phyloP scores from a whole-genome alignment of 2,329 filamentous ascomycete species.

The Graphilbum fragrans region DNA sequence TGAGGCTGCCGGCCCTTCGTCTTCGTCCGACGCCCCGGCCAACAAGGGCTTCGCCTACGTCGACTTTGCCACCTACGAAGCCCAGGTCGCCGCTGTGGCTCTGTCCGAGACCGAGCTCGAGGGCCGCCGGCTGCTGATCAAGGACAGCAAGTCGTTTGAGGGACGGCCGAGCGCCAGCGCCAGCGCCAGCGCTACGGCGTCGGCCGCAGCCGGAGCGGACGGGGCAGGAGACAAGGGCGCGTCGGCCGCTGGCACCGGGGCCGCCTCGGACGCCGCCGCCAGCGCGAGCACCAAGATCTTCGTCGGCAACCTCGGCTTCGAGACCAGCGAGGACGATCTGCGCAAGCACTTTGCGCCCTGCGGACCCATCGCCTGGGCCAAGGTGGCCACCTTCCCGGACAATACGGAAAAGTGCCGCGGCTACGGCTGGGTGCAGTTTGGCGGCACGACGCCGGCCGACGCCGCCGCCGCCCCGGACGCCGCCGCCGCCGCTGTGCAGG shows the following conservation, averaged over 20 bases:
- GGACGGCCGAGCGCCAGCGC: slow-evolving; percentile 49
- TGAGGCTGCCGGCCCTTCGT: slow-evolving; percentile 19
- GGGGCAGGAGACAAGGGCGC: slow-evolving; percentile 10
- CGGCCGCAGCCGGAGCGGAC: slow-evolving; percentile 11
- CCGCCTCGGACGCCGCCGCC: slow-evolving; percentile 23
- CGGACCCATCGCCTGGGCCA: slow-evolving; percentile 69
- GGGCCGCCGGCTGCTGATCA: slow-evolving; percentile 79
- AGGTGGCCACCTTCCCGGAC: slow-evolving; percentile 92
- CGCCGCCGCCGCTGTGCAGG: slow-evolving; percentile 65
- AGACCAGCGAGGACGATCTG: slow-evolving; percentile 69
- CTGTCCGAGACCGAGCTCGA: slow-evolving; percentile 73
- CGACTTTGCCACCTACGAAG: slow-evolving; percentile 65
- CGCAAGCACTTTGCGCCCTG: slow-evolving; percentile 74
- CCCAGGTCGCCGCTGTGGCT: slow-evolving; percentile 65
- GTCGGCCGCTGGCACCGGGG: slow-evolving; percentile 18
- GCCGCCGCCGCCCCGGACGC: slow-evolving; percentile 48
- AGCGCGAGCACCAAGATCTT: slow-evolving; percentile 67
- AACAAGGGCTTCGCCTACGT: slow-evolving; percentile 97
- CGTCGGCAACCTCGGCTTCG: slow-evolving; percentile 79
- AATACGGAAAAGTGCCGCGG: slow-evolving; percentile 89
- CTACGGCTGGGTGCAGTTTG: slow-evolving; percentile 90
- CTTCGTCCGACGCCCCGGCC: slow-evolving; percentile 25
- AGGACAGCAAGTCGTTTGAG: slow-evolving; percentile 80
- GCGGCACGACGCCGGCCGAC: slow-evolving; percentile 17
- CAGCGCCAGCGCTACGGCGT: slow-evolving; percentile 12